phyloP scores from a whole-genome alignment of 306 rosid species.

The Sesbania bispinosa region DNA sequence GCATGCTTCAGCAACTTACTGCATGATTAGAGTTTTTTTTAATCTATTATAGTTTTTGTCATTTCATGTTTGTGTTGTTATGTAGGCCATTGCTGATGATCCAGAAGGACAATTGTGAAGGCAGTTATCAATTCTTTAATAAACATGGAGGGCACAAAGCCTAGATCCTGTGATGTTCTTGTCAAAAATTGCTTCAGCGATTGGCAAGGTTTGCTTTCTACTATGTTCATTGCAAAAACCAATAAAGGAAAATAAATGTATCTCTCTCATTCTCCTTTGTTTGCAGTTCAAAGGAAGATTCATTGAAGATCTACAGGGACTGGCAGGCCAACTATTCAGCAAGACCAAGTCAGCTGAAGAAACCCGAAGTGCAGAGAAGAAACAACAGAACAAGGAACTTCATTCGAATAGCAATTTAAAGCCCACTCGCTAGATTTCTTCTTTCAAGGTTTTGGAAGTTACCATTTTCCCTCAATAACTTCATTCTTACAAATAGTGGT shows the following conservation, averaged over 20 bases:
- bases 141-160: slow-evolving; percentile 70
- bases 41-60: slow-evolving; percentile 3
- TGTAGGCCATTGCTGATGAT: slow-evolving; percentile 71
- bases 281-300: slow-evolving; percentile 76
- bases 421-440: slow-evolving; percentile 95
- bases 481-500: slow-evolving; percentile 1
- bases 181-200: slow-evolving; percentile 69
- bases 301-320: slow-evolving; percentile 78
- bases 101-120: slow-evolving; percentile 54
- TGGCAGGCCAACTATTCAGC: slow-evolving; percentile 55
- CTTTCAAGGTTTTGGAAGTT: slow-evolving; percentile 73
- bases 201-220: slow-evolving; percentile 67
- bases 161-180: slow-evolving; percentile 75
- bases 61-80: not conserved
- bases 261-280: slow-evolving; percentile 3
- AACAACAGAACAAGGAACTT: slow-evolving; percentile 61
- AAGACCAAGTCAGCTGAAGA: slow-evolving; percentile 54
- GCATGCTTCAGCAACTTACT: slow-evolving; percentile 1
- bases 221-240: not conserved
- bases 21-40: not conserved
- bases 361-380: slow-evolving; percentile 50
- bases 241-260: not conserved
- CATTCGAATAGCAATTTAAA: slow-evolving; percentile 72
- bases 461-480: slow-evolving; percentile 15
- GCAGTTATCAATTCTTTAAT: slow-evolving; percentile 61